phyloP scores from a whole-genome alignment of 176 grass and related monocot species.

The Phragmites australis region DNA sequence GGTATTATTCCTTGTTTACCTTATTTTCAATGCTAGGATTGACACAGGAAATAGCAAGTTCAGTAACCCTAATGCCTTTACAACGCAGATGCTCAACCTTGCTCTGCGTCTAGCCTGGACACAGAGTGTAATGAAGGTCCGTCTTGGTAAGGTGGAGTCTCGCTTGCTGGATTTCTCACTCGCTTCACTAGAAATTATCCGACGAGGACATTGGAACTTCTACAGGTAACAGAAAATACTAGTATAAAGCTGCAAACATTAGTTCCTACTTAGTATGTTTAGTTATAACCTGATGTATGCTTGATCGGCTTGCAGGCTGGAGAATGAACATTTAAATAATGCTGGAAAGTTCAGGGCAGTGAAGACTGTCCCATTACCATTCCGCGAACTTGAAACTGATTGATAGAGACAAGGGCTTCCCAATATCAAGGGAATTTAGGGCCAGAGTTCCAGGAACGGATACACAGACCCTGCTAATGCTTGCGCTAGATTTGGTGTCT shows the following conservation, averaged over 20 bases:
- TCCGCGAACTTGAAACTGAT: slow-evolving; percentile 74
- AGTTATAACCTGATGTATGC: neutral
- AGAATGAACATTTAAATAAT: slow-evolving; percentile 92
- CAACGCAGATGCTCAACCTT: slow-evolving; percentile 70
- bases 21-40: neutral
- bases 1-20: slow-evolving; percentile 37
- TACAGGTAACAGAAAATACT: slow-evolving; percentile 56
- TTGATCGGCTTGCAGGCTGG: slow-evolving; percentile 47
- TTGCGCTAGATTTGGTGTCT: slow-evolving; percentile 31
- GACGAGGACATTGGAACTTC: slow-evolving; percentile 95
- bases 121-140: slow-evolving; percentile 70
- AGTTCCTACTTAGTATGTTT: neutral
- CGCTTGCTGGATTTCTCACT: slow-evolving; percentile 74
- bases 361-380: slow-evolving; percentile 81
- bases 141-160: slow-evolving; percentile 40
- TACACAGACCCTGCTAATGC: slow-evolving; percentile 4
- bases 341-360: slow-evolving; percentile 86
- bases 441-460: slow-evolving; percentile 17
- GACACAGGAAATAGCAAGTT: neutral
- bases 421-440: slow-evolving; percentile 32
- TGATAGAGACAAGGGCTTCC: slow-evolving; percentile 37
- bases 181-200: slow-evolving; percentile 77
- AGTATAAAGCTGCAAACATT: neutral
- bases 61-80: slow-evolving; percentile 24
- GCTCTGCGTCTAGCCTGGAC: slow-evolving; percentile 86